Evolutionary conservation across 768 basidiomycete genomes (phyloP).

Genomic region (Aureoboletus auriporus): DNA sequence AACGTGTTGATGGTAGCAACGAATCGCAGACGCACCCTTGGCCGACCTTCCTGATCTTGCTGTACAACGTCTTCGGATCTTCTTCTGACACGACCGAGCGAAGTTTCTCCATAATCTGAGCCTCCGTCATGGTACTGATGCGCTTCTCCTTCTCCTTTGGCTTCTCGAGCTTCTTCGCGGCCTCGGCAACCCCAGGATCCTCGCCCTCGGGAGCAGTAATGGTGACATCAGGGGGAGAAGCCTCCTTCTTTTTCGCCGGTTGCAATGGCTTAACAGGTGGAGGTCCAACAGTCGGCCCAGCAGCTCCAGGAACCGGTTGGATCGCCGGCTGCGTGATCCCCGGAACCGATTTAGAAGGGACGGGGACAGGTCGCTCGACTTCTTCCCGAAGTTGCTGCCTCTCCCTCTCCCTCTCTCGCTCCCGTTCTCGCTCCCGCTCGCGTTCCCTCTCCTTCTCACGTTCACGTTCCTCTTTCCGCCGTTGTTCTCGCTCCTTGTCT

Average conservation of each 20-base stretch:
- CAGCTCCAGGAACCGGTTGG: conserved; percentile 43
- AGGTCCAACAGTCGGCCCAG: conserved; percentile 50
- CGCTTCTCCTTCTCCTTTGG: conserved; percentile 66
- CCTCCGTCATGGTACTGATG: conserved; percentile 95
- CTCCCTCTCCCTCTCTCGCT: conserved; percentile 14
- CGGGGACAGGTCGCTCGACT: conserved; percentile 36
- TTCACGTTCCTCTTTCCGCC: conserved; percentile 36
- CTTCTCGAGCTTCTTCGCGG: conserved; percentile 64
- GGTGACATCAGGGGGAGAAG: conserved; percentile 39
- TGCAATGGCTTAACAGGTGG: conserved; percentile 74
- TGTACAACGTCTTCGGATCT: conserved; percentile 87
- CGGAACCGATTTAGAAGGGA: conserved; percentile 40
- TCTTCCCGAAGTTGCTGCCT: conserved; percentile 28
- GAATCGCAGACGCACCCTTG: conserved; percentile 71
- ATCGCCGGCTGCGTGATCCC: conserved; percentile 26
- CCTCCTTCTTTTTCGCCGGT: conserved; percentile 58
- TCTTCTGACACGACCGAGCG: conserved; percentile 80
- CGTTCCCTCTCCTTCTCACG: conserved; percentile 31
- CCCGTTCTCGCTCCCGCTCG: conserved; percentile 32
- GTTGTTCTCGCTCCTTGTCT: conserved; percentile 39
- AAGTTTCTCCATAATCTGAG: conserved; percentile 97
- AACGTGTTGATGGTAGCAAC: not conserved
- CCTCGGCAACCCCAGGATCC: conserved; percentile 55
- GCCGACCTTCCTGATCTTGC: conserved; percentile 98
- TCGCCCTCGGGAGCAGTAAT: conserved; percentile 47